Base-by-base conservation (phyloP, 1,284 basidiomycete species). In the Rhodotorula glutinis region DNA sequence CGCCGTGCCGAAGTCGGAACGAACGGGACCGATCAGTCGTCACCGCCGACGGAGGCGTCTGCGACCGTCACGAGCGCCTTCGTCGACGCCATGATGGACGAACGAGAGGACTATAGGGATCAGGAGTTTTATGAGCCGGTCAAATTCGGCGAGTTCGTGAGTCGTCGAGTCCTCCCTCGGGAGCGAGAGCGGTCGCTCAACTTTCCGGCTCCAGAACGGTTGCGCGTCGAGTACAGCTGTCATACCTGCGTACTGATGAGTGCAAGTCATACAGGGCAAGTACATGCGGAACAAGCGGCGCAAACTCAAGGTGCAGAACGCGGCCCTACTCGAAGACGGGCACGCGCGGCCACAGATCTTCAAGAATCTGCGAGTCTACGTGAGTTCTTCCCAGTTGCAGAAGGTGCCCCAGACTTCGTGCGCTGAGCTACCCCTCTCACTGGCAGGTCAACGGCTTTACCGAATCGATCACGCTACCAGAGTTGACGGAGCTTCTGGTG, bases 281-380 rank as follows among this genome's bases (percentile, higher is more conserved):
- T 97, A 96, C 77, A 90, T 95, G 89, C 79, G 83, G 17, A 83
- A 92, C 73, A 98, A 97, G 79, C 86, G 94, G 3, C 87, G 88
- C 56, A 98, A 98, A 77, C 78, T 95, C 53, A 71, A 61, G 53
- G 66, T 72, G 4, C 69, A 69, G 53, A 61, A 67, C 33, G 25
- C 56, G 40, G 63, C 76, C 5, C 46, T 68, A 16, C 38, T 53
- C 38, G 75, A 74, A 40, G 61, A 71, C 23, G 76, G 74, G 2
- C 55, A 67, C 30, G 74, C 58, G 23, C 79, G 79, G 55, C 82
- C 82, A n/a, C 79, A 80, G 64, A 84, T 94, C 47, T 91, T 95
- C 72, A 80, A 82, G 41, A 88, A 86, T 1, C 69, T 93, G 29
- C 82, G 87, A 0, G 87, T 95, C 65, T 91, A 94, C 78, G 92